phyloP scores from a whole-genome alignment of 441 rosid species.

The Adansonia rubrostipa region DNA sequence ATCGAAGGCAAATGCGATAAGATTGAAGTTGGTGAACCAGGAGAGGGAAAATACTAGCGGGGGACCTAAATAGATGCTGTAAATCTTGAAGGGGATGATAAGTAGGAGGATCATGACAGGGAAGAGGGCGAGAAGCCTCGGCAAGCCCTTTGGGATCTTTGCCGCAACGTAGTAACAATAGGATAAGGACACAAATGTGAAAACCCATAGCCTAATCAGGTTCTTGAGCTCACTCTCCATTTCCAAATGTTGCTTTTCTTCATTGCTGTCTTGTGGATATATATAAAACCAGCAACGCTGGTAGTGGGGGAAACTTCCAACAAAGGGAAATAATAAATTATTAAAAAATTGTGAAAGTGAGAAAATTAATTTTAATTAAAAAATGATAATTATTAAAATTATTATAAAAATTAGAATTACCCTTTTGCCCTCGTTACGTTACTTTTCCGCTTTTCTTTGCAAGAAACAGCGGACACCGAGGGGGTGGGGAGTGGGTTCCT shows the following conservation, averaged over 20 bases:
- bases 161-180: background rate
- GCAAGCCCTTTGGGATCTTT: background rate
- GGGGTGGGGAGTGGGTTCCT: too few species aligned
- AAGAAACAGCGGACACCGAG: too few species aligned
- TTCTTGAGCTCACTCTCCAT: background rate
- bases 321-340: too few species aligned
- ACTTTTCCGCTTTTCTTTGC: too few species aligned
- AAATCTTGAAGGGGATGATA: background rate
- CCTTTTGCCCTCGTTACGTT: too few species aligned
- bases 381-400: too few species aligned
- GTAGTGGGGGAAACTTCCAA: too few species aligned
- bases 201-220: background rate
- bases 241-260: background rate
- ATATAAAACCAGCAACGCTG: too few species aligned
- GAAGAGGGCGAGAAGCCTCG: conserved; percentile 32
- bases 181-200: too few species aligned
- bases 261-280: background rate
- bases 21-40: conserved; percentile 43
- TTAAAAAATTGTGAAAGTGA: too few species aligned
- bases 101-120: conserved; percentile 34
- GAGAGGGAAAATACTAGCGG: conserved; percentile 31
- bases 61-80: conserved; percentile 29
- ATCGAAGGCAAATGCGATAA: conserved; percentile 37
- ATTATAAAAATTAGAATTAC: too few species aligned
- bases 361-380: too few species aligned